Conservation (phyloP, 176 grass and related monocot genomes). For the Pontederia paniculata region DNA sequence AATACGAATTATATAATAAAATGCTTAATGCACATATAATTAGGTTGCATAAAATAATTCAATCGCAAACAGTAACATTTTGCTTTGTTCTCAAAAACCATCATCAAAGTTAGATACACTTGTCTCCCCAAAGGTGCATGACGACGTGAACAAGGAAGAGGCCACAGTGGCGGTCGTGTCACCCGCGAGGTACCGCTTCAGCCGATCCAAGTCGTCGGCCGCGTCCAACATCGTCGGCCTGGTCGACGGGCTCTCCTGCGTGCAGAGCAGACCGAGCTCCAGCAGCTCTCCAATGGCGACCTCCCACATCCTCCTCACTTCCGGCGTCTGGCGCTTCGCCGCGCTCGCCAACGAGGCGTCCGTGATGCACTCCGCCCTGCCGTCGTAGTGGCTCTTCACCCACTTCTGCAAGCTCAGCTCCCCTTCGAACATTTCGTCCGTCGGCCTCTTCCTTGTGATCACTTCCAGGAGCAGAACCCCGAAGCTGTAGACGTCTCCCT, state of each 20-base stretch:
- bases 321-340: conserved; percentile 41
- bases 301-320: conserved; percentile 69
- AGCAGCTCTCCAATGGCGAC: conserved; percentile 69
- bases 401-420: conserved; percentile 62
- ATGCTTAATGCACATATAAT: no score
- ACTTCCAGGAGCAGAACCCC: conserved; percentile 67
- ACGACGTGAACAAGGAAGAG: conserved; percentile 4
- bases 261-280: conserved; percentile 72
- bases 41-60: no score
- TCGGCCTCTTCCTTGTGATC: conserved; percentile 56
- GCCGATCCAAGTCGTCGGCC: conserved; percentile 62
- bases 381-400: conserved; percentile 58
- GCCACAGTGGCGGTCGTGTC: conserved; percentile 48
- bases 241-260: conserved; percentile 40
- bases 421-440: conserved; percentile 60
- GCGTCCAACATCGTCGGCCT: conserved; percentile 76
- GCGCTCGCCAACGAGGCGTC: conserved; percentile 27
- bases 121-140: conserved; percentile 6
- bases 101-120: conserved; percentile 5
- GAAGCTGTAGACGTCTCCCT: conserved; percentile 92
- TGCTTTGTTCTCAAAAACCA: no score
- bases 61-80: no score
- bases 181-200: conserved; percentile 68
- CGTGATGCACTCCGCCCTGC: conserved; percentile 30
- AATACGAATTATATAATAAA: no score